A percentile compares a stretch with the other conserved stretches of the same genome.
Evolutionary conservation across 805 yeast genomes (phyloP).

Genomic region (Komagataella ulmi): DNA sequence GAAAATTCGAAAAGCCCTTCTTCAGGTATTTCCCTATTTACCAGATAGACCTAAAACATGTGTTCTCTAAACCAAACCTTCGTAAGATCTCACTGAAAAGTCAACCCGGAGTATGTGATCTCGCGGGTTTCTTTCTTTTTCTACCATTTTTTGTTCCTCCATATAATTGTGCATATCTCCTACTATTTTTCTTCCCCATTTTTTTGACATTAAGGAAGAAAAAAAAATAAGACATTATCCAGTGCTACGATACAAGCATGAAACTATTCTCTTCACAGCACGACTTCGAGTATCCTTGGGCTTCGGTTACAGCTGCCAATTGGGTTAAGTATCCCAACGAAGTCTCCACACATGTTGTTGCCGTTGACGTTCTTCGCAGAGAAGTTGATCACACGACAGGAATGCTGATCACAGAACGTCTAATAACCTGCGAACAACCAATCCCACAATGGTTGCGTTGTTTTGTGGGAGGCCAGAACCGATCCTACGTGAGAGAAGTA

Average conservation of each 20-base stretch:
- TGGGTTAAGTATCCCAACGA: constrained; percentile 98
- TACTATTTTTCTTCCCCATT: neutral
- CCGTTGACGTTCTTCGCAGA: constrained; percentile 78
- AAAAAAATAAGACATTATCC: neutral
- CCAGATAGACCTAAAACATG: too few relatives aligned
- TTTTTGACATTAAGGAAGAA: constrained; percentile 1
- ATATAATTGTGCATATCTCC: neutral
- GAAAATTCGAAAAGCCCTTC: too few relatives aligned
- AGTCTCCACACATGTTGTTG: constrained; percentile 80
- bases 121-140: constrained; percentile 1
- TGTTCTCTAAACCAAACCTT: too few relatives aligned
- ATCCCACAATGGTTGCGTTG: constrained; percentile 73
- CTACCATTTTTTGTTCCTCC: neutral
- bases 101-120: neutral
- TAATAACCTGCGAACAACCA: constrained; percentile 78
- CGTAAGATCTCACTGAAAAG: neutral
- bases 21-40: too few relatives aligned
- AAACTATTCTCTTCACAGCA: constrained; percentile 64
- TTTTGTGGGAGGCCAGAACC: constrained; percentile 59
- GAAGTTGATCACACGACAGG: constrained; percentile 42
- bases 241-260: constrained; percentile 28
- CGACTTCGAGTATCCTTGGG: constrained; percentile 79
- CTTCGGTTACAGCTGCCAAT: constrained; percentile 86
- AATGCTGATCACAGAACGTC: constrained; percentile 64
- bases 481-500: constrained; percentile 78